Base-by-base conservation (phyloP, 192 early-diverging fungal genomes). In the Phlyctochytrium arcticum region DNA sequence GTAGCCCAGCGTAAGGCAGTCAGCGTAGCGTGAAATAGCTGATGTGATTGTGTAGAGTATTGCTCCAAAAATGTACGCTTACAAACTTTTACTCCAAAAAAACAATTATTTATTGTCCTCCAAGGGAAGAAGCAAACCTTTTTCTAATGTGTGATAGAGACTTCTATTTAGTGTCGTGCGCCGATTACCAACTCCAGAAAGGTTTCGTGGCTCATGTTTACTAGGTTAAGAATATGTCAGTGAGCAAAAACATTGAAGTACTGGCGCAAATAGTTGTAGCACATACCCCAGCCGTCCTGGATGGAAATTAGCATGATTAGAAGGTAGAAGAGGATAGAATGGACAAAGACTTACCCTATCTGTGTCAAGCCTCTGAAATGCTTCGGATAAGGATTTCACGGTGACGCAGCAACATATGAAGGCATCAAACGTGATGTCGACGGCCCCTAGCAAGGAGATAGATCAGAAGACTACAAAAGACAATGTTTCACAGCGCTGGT, bases 171-270 rank as follows among this genome's bases (percentile, higher is more conserved):
- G 17, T 24, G 32, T 26, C 55, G 32, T 7, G 49, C 54, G 62
- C 50, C 31, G 54, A 66, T 57, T n/a, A 66, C 64, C 10, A 66
- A 5, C n/a, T 66, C 64, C 37, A 66, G 35, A 35, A 66, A 66
- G 53, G 47, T 55, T 2, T 66, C 64, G 54, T 66, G 61, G 48
- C 49, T 62, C 48, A 62, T 53, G 49, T 62, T 60, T 10, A 60
- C 58, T 60, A n/a, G 35, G 7, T 7, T 24, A 23, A 10, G n/a
- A 36, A 15, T 30, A n/a, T 2, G 15, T n/a, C 1, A 46, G 58
- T 24, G 21, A 3, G 42, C 6, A n/a, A 60, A 2, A 19, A 37
- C 12, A 1, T 1, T 9, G 39, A 60, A 59, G 5, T 24, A 5
- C 3, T 19, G 24, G n/a, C 58, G 27, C 58, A 19, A 19, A 17